Base-by-base conservation (phyloP, 495 filamentous ascomycete species). In the Aspergillus funiculosus region DNA sequence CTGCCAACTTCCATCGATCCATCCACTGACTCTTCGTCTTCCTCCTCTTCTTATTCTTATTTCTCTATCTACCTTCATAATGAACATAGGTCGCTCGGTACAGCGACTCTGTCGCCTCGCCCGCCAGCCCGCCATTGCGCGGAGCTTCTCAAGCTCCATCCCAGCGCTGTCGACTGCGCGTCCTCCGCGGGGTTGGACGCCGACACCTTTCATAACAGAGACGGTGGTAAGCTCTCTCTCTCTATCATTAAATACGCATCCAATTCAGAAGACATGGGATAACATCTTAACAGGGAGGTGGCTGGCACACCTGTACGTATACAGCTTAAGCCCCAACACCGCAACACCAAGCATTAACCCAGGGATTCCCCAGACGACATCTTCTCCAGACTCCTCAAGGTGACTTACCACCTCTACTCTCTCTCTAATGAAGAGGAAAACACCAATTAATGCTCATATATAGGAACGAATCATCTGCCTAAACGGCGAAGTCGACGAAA, bases 401-500 rank as follows among this genome's bases (percentile, higher is more conserved):
- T 86, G 67, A 39, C 57, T 52, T 9, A 6, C 13, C 9, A 22
- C 3, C 15, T 5, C 39, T 11, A 21, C 21, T 14, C 19, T 9
- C 20, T 0, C 10, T 8, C 7, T 35, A 11, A 20, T 11, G 21
- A 26, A 6, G 15, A 13, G 26, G 26, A 7, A 4, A 14, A 13
- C 11, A 28, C 14, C 6, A 35, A 19, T 25, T 34, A 15, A 22
- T 18, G 6, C 9, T 22, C 7, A 27, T 15, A 19, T 39, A 21
- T 50, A 88, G 80, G 92, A 98, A 73, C 89, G 92, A 47, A 96
- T 98, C 61, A 76, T 98, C 59, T 96, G 87, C 57, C 81, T 98
- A 22, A 96, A 95, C 59, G 92, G 92, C 53, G 71, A 82, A 54
- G 91, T 98, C 47, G 83, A 96, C 71, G 88, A 95, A 54, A 80